Base-by-base conservation (phyloP, 208 protist species). In the Lotmaria passim region DNA sequence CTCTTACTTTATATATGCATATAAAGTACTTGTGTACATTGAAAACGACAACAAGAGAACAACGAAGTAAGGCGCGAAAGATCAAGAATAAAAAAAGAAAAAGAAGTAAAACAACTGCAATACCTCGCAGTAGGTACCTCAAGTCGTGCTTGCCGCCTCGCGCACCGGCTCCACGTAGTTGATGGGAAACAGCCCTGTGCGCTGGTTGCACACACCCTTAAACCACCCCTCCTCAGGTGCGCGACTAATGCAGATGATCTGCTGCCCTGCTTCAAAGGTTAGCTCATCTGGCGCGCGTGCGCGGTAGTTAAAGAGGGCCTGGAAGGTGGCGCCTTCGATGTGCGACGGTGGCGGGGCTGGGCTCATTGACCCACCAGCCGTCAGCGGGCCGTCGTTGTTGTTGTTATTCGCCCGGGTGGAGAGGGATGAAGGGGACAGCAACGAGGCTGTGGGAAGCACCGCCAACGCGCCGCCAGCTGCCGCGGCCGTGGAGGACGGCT, bases 211-310 rank as follows among this genome's bases (percentile, higher is more conserved):
- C 15, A 97, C 82, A 19, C 92, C 92, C 36, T 84, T 86, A 66
- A 95, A 93, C 90, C 92, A 97, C n/a, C 92, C 92, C 75, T 95
- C 92, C 75, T 97, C 92, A 36, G 77, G 74, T 7, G 82, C 83
- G 23, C 83, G 81, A 30, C 80, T 84, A n/a, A 94, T 79, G 30
- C 86, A 93, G 15, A 95, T 77, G 74, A 97, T 93, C 23, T 75
- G 47, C 47, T 93, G 86, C 12, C 83, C 83, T 14, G 79, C 75
- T 55, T 86, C 83, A 77, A 97, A 95, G 34, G 71, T 91, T 34
- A 97, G 85, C 75, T 97, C 92, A 74, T 97, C 92, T 2, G 87
- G 83, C 2, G 89, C 87, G 3, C 84, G 86, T 11, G 89, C 85
- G 64, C 78, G 79, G 83, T 95, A 97, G 28, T 64, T 46, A 66